phyloP scores from a whole-genome alignment of 2,329 filamentous ascomycete species.

The Colletotrichum spinosum region DNA sequence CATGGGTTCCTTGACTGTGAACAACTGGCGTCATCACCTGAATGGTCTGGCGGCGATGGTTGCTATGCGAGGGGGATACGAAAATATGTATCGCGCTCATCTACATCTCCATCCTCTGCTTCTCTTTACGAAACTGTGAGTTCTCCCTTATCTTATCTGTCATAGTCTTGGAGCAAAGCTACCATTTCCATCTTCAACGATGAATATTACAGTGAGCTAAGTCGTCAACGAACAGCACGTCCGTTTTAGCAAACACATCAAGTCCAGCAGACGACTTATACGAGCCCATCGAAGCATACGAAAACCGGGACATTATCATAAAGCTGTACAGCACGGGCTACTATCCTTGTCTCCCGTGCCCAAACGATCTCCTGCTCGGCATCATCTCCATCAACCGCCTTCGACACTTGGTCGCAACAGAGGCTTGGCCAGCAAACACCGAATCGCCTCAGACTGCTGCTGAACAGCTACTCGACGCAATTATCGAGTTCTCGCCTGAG shows the following conservation, averaged over 20 bases:
- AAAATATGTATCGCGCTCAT: background rate
- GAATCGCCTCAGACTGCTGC: slow-evolving; percentile 12
- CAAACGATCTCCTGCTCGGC: slow-evolving; percentile 46
- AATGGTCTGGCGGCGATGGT: slow-evolving; percentile 37
- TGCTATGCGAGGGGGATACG: slow-evolving; percentile 32
- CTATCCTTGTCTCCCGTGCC: slow-evolving; percentile 46
- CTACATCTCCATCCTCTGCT: background rate
- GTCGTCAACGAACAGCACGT: no score
- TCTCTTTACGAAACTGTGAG: slow-evolving; percentile 24
- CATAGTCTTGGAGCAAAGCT: no score
- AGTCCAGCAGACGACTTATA: slow-evolving; percentile 47
- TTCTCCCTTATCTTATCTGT: background rate
- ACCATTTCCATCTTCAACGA: slow-evolving; percentile 12
- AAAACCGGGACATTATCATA: slow-evolving; percentile 43
- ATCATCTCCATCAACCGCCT: slow-evolving; percentile 51
- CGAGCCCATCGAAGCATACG: slow-evolving; percentile 36
- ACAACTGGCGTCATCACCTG: slow-evolving; percentile 50
- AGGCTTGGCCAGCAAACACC: slow-evolving; percentile 29
- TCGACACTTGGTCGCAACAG: slow-evolving; percentile 41
- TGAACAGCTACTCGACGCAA: slow-evolving; percentile 17
- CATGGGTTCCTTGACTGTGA: slow-evolving; percentile 45
- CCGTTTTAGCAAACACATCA: slow-evolving; percentile 48
- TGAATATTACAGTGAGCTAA: slow-evolving; percentile 43
- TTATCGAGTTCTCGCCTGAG: slow-evolving; percentile 46
- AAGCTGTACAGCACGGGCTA: slow-evolving; percentile 41